phyloP scores from a whole-genome alignment of 177 flowering plant genomes.

The Viscum album region DNA sequence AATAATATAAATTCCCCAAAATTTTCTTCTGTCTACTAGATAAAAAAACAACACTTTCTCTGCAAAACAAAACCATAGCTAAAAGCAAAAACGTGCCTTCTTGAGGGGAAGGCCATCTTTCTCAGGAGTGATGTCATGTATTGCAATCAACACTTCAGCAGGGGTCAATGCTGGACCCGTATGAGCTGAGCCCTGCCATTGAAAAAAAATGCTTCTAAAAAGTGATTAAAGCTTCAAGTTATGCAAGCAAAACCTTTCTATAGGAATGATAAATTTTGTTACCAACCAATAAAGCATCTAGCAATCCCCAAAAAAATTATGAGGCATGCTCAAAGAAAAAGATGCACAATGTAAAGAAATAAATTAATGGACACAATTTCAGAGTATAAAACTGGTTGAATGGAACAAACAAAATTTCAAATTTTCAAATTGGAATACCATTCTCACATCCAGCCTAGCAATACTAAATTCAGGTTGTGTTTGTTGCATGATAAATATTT shows the following conservation, averaged over 20 bases:
- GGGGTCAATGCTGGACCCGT: conserved; percentile 98
- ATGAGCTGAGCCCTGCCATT: conserved; percentile 89
- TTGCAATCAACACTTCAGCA: conserved; percentile 89
- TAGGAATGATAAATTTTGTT: neutral
- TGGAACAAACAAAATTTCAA: neutral
- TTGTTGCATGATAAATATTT: too few relatives aligned
- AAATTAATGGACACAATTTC: neutral
- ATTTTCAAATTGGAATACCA: too few relatives aligned
- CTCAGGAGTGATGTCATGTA: conserved; percentile 77
- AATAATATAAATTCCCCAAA: neutral
- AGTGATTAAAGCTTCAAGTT: neutral
- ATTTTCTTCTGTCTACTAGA: neutral
- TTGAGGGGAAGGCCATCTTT: conserved; percentile 81
- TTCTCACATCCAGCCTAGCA: too few relatives aligned
- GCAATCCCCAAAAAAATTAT: neutral
- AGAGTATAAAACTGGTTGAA: neutral
- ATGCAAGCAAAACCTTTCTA: neutral
- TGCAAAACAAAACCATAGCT: neutral
- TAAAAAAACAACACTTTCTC: neutral
- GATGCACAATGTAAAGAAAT: neutral
- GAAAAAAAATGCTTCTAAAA: conserved; percentile 13
- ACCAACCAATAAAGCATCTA: neutral
- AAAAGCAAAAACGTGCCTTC: conserved; percentile 35
- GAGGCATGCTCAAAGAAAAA: neutral
- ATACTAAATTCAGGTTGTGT: too few relatives aligned